Percentiles rank a stretch among this genome's conserved stretches.
Conservation (phyloP, 495 filamentous ascomycete species). For the Neurospora sp. region DNA sequence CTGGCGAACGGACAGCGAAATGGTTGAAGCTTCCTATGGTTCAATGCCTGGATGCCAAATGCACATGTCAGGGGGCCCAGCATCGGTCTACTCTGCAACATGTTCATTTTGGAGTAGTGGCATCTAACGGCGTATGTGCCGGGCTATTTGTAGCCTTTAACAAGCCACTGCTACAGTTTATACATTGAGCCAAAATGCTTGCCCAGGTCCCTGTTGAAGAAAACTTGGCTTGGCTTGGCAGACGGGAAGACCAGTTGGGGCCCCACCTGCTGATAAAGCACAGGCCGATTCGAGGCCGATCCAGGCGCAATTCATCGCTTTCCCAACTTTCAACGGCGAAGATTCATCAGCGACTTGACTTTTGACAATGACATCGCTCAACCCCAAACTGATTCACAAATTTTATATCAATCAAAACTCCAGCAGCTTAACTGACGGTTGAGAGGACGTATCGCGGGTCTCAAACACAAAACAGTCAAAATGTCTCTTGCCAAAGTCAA, state of each 20-base stretch:
- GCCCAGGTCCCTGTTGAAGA: background rate
- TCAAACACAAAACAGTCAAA: background rate
- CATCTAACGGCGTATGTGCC: background rate
- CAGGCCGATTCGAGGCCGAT: conserved; percentile 18
- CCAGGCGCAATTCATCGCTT: conserved; percentile 4
- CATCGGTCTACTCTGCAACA: background rate
- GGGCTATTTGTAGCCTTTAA: background rate
- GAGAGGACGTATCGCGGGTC: background rate
- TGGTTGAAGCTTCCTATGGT: background rate
- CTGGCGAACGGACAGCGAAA: background rate
- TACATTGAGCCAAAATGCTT: background rate
- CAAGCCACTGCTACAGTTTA: background rate
- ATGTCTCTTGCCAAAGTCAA: conserved; percentile 53
- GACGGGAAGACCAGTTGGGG: background rate
- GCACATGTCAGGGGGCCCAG: background rate
- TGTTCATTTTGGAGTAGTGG: background rate
- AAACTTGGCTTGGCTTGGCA: background rate
- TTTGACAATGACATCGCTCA: background rate
- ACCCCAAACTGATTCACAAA: background rate
- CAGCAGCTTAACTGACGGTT: background rate
- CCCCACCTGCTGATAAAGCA: conserved; percentile 25
- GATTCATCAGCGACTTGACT: background rate
- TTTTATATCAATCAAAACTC: background rate
- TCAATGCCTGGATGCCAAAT: background rate
- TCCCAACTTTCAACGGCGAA: background rate